Evolutionary conservation across 75 land plant species (phyloP).

Genomic region (Gnetum montanum): DNA sequence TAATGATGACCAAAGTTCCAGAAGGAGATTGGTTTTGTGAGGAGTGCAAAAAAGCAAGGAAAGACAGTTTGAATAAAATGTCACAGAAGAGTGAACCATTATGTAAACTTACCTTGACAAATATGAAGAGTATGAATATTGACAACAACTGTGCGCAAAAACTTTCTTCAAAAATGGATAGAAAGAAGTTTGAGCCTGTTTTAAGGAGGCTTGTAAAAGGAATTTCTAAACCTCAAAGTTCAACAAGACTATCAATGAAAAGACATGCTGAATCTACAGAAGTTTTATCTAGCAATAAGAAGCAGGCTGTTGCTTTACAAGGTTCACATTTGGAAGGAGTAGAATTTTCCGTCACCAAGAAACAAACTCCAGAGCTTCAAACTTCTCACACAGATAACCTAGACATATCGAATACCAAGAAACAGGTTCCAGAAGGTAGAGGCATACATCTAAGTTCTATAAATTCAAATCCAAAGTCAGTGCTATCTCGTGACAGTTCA

Average conservation of each 20-base stretch:
- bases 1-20: constrained; percentile 51
- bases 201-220: constrained; percentile 14
- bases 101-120: constrained; percentile 3
- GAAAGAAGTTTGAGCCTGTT: constrained; percentile 1
- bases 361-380: too few relatives aligned
- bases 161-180: constrained; percentile 8
- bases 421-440: constrained; percentile 20
- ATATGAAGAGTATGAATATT: constrained; percentile 9
- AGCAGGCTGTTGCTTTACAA: constrained; percentile 17
- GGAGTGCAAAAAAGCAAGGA: constrained; percentile 35
- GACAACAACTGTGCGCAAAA: constrained; percentile 1
- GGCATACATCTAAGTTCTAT: constrained; percentile 9
- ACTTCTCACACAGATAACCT: too few relatives aligned
- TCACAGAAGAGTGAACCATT: constrained; percentile 1
- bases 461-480: constrained; percentile 15
- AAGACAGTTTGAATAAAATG: constrained; percentile 18
- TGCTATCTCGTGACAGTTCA: constrained; percentile 41
- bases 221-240: constrained; percentile 6
- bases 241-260: constrained; percentile 20
- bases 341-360: too few relatives aligned
- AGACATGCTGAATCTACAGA: constrained; percentile 27
- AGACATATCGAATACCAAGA: too few relatives aligned
- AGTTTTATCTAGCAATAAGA: constrained; percentile 20
- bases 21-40: constrained; percentile 76
- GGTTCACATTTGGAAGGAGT: too few relatives aligned